Evolutionary conservation across 768 basidiomycete species (phyloP).

Genomic region (Leccinum disarticulatum): DNA sequence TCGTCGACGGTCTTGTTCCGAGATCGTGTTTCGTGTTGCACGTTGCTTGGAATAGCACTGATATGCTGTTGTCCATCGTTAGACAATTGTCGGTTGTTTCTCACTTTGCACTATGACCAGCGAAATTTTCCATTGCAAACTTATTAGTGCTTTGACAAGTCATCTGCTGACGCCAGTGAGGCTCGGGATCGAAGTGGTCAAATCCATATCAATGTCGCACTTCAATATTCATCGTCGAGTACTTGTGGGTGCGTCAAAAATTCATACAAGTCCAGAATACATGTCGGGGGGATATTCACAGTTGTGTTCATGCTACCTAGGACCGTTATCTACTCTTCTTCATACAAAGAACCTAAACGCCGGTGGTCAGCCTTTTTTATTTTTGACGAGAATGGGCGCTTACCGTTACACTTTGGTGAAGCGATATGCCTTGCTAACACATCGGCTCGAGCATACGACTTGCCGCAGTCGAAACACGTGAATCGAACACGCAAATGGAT

Average conservation of each 20-base stretch:
- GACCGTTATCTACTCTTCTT: neutral
- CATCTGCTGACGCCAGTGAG: neutral
- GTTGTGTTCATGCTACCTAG: neutral
- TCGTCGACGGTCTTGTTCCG: neutral
- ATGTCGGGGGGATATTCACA: neutral
- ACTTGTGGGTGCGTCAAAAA: neutral
- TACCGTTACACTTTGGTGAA: conserved; percentile 6
- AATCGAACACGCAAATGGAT: conserved; percentile 7
- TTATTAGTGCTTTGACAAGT: neutral
- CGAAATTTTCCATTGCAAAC: neutral
- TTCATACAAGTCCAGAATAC: neutral
- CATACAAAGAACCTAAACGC: neutral
- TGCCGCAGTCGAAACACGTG: conserved; percentile 3
- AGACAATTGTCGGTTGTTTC: neutral
- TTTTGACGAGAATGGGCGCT: neutral
- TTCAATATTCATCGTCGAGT: neutral
- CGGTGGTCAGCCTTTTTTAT: neutral
- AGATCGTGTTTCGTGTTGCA: neutral
- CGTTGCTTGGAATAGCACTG: neutral
- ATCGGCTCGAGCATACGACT: conserved; percentile 4
- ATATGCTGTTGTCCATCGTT: neutral
- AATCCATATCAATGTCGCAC: neutral
- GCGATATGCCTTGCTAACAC: conserved; percentile 4
- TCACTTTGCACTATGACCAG: neutral
- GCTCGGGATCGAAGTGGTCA: neutral